Percentiles rank a stretch among this genome's conserved stretches.
Conservation (phyloP, 1,284 basidiomycete species). For the Ceratobasidium sp. region DNA sequence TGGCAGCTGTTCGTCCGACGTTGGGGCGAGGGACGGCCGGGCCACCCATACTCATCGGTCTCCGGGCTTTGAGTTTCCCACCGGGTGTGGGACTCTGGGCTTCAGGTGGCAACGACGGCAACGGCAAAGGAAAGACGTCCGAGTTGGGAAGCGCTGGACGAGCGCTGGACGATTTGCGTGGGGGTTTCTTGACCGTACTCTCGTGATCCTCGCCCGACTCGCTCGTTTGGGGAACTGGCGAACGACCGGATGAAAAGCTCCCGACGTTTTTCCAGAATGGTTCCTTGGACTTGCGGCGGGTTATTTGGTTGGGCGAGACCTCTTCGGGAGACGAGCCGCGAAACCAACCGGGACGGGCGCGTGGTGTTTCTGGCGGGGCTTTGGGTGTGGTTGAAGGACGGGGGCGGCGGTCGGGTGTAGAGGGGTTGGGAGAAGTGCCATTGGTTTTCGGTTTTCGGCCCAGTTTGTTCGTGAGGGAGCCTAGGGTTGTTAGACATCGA, state of each 20-base stretch:
- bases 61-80: slow-evolving; percentile 2
- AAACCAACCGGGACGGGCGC: slow-evolving; percentile 20
- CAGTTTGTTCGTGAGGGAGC: slow-evolving; percentile 28
- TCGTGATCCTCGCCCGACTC: slow-evolving; percentile 28
- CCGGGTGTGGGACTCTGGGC: too few species aligned
- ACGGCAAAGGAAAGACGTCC: slow-evolving; percentile 5
- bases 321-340: slow-evolving; percentile 25
- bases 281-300: slow-evolving; percentile 14
- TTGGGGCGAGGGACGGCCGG: neutral
- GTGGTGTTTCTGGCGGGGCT: neutral
- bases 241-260: slow-evolving; percentile 10
- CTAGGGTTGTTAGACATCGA: slow-evolving; percentile 2
- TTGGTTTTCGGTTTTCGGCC: slow-evolving; percentile 5
- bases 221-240: neutral
- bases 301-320: neutral
- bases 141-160: too few species aligned
- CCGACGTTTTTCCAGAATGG: slow-evolving; percentile 34
- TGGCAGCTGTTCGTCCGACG: neutral
- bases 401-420: slow-evolving; percentile 20
- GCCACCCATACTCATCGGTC: slow-evolving; percentile 23
- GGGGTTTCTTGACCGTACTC: slow-evolving; percentile 27
- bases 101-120: too few species aligned
- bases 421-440: neutral
- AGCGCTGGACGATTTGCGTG: neutral
- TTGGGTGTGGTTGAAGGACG: slow-evolving; percentile 21